Percentiles rank a stretch among this genome's conserved stretches.
Conservation (phyloP, 1,139 yeast species). For the Kodamaea alishanica region DNA sequence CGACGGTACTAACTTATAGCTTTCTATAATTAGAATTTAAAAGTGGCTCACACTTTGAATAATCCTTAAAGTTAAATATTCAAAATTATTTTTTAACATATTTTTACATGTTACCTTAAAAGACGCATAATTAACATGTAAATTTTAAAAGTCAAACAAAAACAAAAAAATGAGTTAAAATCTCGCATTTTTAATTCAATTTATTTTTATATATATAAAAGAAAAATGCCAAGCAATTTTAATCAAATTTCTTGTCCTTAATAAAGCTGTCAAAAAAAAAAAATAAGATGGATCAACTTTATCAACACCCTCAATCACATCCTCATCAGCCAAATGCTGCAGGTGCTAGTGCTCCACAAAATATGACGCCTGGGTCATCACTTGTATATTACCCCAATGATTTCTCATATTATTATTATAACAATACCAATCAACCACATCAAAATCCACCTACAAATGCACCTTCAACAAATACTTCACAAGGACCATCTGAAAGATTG, state of each 20-base stretch:
- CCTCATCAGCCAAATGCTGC: background rate
- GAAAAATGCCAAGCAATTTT: slow-evolving; percentile 4
- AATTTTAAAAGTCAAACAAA: too few relatives aligned
- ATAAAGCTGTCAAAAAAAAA: too few relatives aligned
- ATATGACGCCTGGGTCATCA: slow-evolving; percentile 2
- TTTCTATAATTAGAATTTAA: too few relatives aligned
- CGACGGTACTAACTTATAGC: too few relatives aligned
- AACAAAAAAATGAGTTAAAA: too few relatives aligned
- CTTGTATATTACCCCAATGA: slow-evolving; percentile 7
- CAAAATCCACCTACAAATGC: slow-evolving; percentile 1
- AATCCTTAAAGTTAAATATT: too few relatives aligned
- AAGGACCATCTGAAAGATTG: slow-evolving; percentile 1
- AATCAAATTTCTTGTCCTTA: too few relatives aligned
- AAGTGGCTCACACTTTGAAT: too few relatives aligned
- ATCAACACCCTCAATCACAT: slow-evolving; percentile 1
- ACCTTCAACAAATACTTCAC: background rate
- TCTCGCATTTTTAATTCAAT: too few relatives aligned
- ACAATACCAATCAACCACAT: slow-evolving; percentile 3
- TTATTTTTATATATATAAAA: slow-evolving; percentile 2
- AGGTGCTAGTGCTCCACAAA: background rate
- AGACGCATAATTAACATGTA: too few relatives aligned
- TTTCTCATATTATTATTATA: slow-evolving; percentile 10
- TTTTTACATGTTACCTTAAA: too few relatives aligned
- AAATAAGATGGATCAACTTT: slow-evolving; percentile 4
- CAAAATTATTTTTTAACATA: too few relatives aligned